Evolutionary conservation across 2,329 filamentous ascomycete genomes (phyloP).

Genomic region (Tolypocladium capitatum): DNA sequence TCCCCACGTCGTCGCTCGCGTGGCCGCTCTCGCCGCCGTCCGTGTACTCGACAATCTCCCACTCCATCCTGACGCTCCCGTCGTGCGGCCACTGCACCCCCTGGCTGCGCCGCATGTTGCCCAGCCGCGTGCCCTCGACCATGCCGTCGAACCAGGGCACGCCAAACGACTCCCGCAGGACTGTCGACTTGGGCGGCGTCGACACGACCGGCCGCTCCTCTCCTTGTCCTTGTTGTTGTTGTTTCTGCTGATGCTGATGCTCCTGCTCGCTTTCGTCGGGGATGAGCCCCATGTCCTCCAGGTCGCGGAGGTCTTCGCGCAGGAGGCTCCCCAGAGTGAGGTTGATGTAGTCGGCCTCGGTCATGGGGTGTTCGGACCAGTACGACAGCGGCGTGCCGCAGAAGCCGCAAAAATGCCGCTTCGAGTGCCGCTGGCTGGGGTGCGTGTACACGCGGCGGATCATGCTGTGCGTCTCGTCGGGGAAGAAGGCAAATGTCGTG

Average conservation of each 20-base stretch:
- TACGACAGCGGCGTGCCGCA: conserved; percentile 77
- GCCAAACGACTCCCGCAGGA: conserved; percentile 46
- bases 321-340: conserved; percentile 68
- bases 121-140: conserved; percentile 62
- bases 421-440: conserved; percentile 40
- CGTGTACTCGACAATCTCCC: conserved; percentile 71
- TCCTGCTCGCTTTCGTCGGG: conserved; percentile 28
- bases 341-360: conserved; percentile 66
- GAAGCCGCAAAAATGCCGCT: conserved; percentile 79
- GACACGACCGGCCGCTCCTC: conserved; percentile 6
- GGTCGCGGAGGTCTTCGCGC: conserved; percentile 53
- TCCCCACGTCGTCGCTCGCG: conserved; percentile 20
- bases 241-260: neutral
- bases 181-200: conserved; percentile 16
- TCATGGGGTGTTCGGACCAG: conserved; percentile 62
- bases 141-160: conserved; percentile 80
- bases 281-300: conserved; percentile 66
- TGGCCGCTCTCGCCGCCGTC: conserved; percentile 19
- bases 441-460: conserved; percentile 58
- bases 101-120: conserved; percentile 50
- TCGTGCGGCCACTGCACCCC: conserved; percentile 42
- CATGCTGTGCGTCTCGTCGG: conserved; percentile 57
- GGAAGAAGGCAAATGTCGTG: conserved; percentile 59
- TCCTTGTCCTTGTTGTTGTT: neutral
- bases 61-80: conserved; percentile 56